A percentile compares a stretch with the other conserved stretches of the same genome.
These are phyloP conservation scores for Primulina eburnea DNA, from an alignment of 257 asterid species.

Conservation along the genomic window DNA sequence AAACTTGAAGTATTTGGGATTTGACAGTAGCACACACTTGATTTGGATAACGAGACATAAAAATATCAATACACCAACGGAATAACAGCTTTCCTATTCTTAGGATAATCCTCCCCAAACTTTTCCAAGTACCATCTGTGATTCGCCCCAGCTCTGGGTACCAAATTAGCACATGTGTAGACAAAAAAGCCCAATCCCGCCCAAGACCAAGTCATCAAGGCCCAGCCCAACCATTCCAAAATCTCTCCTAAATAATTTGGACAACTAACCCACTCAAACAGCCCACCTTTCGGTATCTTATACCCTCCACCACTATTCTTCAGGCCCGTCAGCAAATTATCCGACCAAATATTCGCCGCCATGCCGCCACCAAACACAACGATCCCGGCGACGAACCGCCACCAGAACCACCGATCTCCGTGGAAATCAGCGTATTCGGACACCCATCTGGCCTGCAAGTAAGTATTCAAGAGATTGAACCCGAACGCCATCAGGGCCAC, in stretches of 20 bases:
- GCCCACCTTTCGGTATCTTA: conserved; percentile 62
- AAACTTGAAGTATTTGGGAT: too few species aligned
- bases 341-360: conserved; percentile 57
- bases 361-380: conserved; percentile 43
- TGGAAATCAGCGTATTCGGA: conserved; percentile 48
- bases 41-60: neutral
- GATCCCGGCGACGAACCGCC: conserved; percentile 40
- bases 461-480: conserved; percentile 51
- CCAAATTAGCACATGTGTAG: conserved; percentile 64
- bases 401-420: conserved; percentile 40
- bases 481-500: conserved; percentile 42
- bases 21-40: neutral
- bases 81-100: conserved; percentile 57
- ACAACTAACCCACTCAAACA: conserved; percentile 63
- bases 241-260: conserved; percentile 84
- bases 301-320: conserved; percentile 51
- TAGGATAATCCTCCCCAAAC: conserved; percentile 78
- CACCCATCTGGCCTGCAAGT: conserved; percentile 56
- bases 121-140: conserved; percentile 70
- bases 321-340: conserved; percentile 46
- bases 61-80: conserved; percentile 47
- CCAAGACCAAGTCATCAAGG: conserved; percentile 69
- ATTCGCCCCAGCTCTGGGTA: conserved; percentile 53
- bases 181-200: conserved; percentile 61
- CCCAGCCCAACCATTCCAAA: conserved; percentile 85